Percentiles rank a stretch among this genome's conserved stretches.
Evolutionary conservation across 148 eudicot species (phyloP).

Genomic region (Amaranthus palmeri): DNA sequence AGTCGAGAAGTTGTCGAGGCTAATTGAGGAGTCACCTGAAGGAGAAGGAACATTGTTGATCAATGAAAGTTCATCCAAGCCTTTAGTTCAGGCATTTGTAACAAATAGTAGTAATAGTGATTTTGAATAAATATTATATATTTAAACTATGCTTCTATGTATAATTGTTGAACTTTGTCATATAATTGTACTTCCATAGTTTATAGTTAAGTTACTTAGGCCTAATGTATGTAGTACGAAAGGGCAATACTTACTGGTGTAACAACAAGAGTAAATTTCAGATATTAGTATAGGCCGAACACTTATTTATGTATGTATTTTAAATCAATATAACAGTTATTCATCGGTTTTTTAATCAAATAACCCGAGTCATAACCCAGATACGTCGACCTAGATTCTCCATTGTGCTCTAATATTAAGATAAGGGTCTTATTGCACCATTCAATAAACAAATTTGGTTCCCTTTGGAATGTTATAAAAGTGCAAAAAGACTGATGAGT

Average conservation of each 20-base stretch:
- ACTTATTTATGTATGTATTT: too few relatives aligned
- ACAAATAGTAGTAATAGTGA: constrained; percentile 1
- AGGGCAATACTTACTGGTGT: too few relatives aligned
- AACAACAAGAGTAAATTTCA: too few relatives aligned
- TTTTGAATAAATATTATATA: neutral
- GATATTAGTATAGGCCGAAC: too few relatives aligned
- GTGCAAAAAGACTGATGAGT: neutral
- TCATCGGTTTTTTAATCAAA: too few relatives aligned
- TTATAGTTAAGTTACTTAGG: constrained; percentile 1
- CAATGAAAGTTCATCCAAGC: constrained; percentile 37
- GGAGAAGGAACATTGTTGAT: constrained; percentile 26
- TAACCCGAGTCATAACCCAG: too few relatives aligned
- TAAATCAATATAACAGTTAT: too few relatives aligned
- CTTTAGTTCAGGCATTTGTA: constrained; percentile 29
- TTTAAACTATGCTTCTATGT: neutral
- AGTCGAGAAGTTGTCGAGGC: constrained; percentile 62
- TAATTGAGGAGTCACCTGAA: constrained; percentile 50
- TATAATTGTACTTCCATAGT: constrained; percentile 9
- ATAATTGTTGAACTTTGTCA: constrained; percentile 4
- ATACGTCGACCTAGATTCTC: too few relatives aligned
- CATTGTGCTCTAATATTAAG: too few relatives aligned
- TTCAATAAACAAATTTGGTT: neutral
- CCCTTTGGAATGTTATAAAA: neutral
- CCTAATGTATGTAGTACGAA: too few relatives aligned
- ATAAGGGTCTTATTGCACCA: too few relatives aligned